These are phyloP conservation scores for Fusarium tupiense DNA, from an alignment of 2,329 filamentous ascomycete genomes.

Conservation along the genomic window DNA sequence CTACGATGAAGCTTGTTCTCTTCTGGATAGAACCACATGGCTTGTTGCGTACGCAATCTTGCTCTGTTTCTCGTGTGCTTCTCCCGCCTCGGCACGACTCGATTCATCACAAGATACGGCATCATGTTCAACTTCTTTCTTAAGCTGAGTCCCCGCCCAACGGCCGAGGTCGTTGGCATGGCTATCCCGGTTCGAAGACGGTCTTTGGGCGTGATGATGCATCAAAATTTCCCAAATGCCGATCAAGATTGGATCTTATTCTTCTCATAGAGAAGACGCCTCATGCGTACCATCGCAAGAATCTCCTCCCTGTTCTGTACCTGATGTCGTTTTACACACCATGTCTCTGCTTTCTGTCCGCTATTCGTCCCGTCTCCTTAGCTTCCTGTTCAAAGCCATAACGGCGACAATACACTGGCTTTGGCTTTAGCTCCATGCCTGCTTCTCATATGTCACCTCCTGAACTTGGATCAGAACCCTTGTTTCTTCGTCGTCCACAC, in stretches of 20 bases:
- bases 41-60: slow-evolving; percentile 5
- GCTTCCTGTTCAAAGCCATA: slow-evolving; percentile 10
- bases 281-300: slow-evolving; percentile 25
- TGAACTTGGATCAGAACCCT: slow-evolving; percentile 23
- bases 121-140: slow-evolving; percentile 27
- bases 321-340: slow-evolving; percentile 44
- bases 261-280: slow-evolving; percentile 4
- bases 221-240: not conserved
- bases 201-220: not conserved
- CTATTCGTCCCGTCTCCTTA: slow-evolving; percentile 32
- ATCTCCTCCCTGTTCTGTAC: slow-evolving; percentile 18
- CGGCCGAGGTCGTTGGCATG: not conserved
- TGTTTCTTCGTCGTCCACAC: slow-evolving; percentile 33
- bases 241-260: not conserved
- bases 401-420: not conserved
- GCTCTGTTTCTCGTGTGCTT: not conserved
- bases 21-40: slow-evolving; percentile 1
- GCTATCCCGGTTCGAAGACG: not conserved
- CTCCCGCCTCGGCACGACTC: not conserved
- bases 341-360: slow-evolving; percentile 37
- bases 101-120: slow-evolving; percentile 5
- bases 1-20: not conserved
- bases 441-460: slow-evolving; percentile 26
- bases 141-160: slow-evolving; percentile 6
- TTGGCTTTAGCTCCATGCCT: not conserved